Base-by-base conservation (phyloP, 495 filamentous ascomycete species). In the Trichoderma erinaceum region DNA sequence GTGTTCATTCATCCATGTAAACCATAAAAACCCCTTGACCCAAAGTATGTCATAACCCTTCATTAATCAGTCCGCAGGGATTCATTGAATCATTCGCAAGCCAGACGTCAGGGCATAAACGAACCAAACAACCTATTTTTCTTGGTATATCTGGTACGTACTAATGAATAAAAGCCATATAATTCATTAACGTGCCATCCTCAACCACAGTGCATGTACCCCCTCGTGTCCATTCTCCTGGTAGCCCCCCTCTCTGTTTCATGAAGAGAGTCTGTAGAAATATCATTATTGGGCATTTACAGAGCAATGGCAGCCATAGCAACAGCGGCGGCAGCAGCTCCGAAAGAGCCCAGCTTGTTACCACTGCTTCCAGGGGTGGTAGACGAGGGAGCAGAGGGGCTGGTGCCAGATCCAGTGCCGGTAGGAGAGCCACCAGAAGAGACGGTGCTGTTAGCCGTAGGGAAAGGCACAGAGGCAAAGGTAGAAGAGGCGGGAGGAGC, bases 321-420 rank as follows among this genome's bases (percentile, higher is more conserved):
- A 25, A 66, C 18, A n/a, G 65, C 65, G 16, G 44, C 65, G 15
- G 65, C 65, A 18, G 65, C 65, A 1, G 65, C 65, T 46, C 65
- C 65, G 27, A 66, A 66, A 46, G 65, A 66, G 65, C 41, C 50
- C 38, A 66, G 41, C 65, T 48, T 44, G 43, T 13, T 35, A 66
- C 65, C 65, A n/a, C 56, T 61, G 56, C 13, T 61, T 32, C 27
- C 27, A 32, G 56, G 56, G 15, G 29, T 7, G 25, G 13, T 61
- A 32, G 56, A 13, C 25, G 25, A 16, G 27, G 52, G 27, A 61
- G 56, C 23, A 29, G 56, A 29, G 21, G 50, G 16, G 56, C 56
- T 32, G 12, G 10, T 12, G 56, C 56, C 27, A 13, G 56, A 61
- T 32, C 56, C 56, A 16, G 56, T 8, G n/a, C 23, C 56, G 29